These are phyloP conservation scores for Hevea brasiliensis DNA, from an alignment of 345 rosid genomes.

Conservation along the genomic window DNA sequence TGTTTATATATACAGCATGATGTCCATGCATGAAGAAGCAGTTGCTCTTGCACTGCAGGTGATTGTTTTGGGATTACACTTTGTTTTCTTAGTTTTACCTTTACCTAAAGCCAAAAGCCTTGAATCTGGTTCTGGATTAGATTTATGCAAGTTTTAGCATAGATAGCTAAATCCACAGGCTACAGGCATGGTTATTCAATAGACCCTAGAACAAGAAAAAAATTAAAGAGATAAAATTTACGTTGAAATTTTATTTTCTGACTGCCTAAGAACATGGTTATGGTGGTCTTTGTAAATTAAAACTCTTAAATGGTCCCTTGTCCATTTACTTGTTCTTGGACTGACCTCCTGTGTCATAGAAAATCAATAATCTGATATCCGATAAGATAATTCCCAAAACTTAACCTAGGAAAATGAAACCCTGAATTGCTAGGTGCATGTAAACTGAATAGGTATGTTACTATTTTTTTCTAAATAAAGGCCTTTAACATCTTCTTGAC, in stretches of 20 bases:
- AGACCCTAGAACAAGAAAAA: too few relatives aligned
- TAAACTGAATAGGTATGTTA: too few relatives aligned
- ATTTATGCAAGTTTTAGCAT: neutral
- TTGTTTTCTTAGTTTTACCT: neutral
- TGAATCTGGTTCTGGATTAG: neutral
- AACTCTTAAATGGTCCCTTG: too few relatives aligned
- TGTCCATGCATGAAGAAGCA: conserved; percentile 99
- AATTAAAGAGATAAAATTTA: neutral
- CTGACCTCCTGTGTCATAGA: too few relatives aligned
- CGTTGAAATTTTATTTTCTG: neutral
- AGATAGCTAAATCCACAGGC: neutral
- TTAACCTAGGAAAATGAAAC: too few relatives aligned
- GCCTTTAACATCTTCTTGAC: too few relatives aligned
- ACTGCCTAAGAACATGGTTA: neutral
- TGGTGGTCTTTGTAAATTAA: too few relatives aligned
- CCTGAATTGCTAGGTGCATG: too few relatives aligned
- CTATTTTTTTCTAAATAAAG: too few relatives aligned
- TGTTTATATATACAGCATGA: conserved; percentile 96
- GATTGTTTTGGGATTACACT: conserved; percentile 7
- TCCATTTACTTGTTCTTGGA: too few relatives aligned
- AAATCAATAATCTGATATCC: too few relatives aligned
- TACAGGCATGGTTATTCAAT: neutral
- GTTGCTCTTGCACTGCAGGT: conserved; percentile 99
- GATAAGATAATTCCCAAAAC: too few relatives aligned
- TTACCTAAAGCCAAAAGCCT: neutral